phyloP scores from a whole-genome alignment of 176 grass and related monocot genomes.

The Thinopyrum elongatum region DNA sequence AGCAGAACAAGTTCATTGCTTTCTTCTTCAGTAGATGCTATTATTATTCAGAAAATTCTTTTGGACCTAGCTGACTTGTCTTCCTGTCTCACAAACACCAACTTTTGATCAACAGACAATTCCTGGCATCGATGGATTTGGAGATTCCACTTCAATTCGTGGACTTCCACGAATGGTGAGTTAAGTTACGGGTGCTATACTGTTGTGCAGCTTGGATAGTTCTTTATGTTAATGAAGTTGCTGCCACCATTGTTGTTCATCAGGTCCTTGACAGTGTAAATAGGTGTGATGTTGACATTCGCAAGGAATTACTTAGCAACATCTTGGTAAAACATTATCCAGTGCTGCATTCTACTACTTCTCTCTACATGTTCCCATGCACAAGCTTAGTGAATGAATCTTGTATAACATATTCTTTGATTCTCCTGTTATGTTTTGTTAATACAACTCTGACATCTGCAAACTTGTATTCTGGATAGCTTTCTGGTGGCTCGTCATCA shows the following conservation, averaged over 20 bases:
- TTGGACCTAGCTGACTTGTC: conserved; percentile 11
- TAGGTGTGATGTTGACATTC: conserved; percentile 90
- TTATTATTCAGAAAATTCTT: not conserved
- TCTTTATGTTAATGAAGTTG: conserved; percentile 30
- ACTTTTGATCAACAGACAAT: conserved; percentile 63
- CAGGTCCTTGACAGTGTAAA: conserved; percentile 99
- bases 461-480: conserved; percentile 53
- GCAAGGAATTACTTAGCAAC: conserved; percentile 90
- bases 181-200: not conserved
- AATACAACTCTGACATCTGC: conserved; percentile 26
- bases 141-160: conserved; percentile 54
- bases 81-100: not conserved
- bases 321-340: conserved; percentile 78
- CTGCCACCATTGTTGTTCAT: conserved; percentile 21
- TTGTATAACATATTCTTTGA: not conserved
- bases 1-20: conserved; percentile 3
- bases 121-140: conserved; percentile 75
- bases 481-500: conserved; percentile 95
- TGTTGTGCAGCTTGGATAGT: not conserved
- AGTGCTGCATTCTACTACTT: not conserved
- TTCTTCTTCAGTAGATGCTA: conserved; percentile 16
- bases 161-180: conserved; percentile 93
- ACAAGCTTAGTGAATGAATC: not conserved
- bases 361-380: not conserved
- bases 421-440: not conserved